These are phyloP conservation scores for Phytophthora hibernalis DNA, from an alignment of 352 stramenopile genomes.

Conservation along the genomic window DNA sequence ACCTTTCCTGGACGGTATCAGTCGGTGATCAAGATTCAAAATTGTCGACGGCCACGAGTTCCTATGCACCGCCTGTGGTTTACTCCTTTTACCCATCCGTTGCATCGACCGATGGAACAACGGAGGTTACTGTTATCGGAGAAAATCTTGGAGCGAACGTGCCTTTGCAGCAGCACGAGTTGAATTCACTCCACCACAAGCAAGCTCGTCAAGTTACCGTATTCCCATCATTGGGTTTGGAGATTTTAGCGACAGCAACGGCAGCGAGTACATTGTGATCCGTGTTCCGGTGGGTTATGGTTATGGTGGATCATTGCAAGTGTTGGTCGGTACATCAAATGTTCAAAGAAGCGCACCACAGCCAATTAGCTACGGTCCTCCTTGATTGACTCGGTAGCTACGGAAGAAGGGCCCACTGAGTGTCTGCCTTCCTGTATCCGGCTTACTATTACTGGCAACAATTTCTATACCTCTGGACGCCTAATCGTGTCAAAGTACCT, in stretches of 20 bases:
- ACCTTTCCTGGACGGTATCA: slow-evolving; percentile 61
- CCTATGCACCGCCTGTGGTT: slow-evolving; percentile 57
- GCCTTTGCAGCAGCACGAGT: slow-evolving; percentile 50
- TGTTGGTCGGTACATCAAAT: slow-evolving; percentile 48
- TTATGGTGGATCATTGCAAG: slow-evolving; percentile 37
- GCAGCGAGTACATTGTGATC: slow-evolving; percentile 51
- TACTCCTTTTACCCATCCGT: slow-evolving; percentile 21
- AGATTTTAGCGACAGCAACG: slow-evolving; percentile 31
- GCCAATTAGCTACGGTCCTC: slow-evolving; percentile 45
- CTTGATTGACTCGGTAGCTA: slow-evolving; percentile 65
- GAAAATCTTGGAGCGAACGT: slow-evolving; percentile 57
- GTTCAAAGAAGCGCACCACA: slow-evolving; percentile 47
- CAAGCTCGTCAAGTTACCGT: slow-evolving; percentile 34
- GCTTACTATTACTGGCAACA: slow-evolving; percentile 58
- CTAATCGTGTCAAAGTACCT: slow-evolving; percentile 53
- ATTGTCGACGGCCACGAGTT: slow-evolving; percentile 45
- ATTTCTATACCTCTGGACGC: slow-evolving; percentile 55
- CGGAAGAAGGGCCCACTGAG: slow-evolving; percentile 58
- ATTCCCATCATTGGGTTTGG: slow-evolving; percentile 54
- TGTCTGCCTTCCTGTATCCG: slow-evolving; percentile 57
- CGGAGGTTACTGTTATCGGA: slow-evolving; percentile 54
- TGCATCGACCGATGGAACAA: slow-evolving; percentile 57
- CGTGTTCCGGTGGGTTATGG: slow-evolving; percentile 54
- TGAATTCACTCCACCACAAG: slow-evolving; percentile 53
- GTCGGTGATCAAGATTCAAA: slow-evolving; percentile 63